Base-by-base conservation (phyloP, 2,329 filamentous ascomycete genomes). In the Penicillium sumatraense region DNA sequence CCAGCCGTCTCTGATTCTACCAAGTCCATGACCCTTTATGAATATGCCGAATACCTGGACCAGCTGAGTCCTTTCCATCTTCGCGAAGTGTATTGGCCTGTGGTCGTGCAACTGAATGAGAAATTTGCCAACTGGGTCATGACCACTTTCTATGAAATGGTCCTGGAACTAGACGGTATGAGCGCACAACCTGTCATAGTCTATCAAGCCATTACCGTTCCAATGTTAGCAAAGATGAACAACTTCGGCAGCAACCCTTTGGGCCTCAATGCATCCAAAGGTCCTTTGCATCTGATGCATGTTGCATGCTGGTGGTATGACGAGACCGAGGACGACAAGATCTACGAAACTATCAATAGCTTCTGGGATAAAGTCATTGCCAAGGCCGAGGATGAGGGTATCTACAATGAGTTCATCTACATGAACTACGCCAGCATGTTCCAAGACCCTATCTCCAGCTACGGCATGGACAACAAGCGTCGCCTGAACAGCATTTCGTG, bases 341-440 rank as follows among this genome's bases (percentile, higher is more conserved):
- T 76, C 44, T 60, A 70, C 9, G 35, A 55, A 0, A 61, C 63
- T 18, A 62, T 68, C 11, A 53, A 67, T 3, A 60, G 59, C 7
- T 65, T 75, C 54, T 60, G 69, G 36, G 51, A 63, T 13, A 51
- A 65, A 33, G 61, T 74, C 49, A 55, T 63, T 41, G 58, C 66
- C 52, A 51, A 67, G 60, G 67, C 71, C 53, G 61, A 72, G 58
- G 53, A 56, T 51, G 58, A 62, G 31, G 69, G 68, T 0, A 29
- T 76, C 5, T 56, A 59, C 27, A 59, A 68, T 11, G 53, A 67
- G 27, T 54, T 59, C 33, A 53, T 81, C 27, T 81, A 81, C 59
- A 70, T 78, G 45, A 81, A 82, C 60, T 82, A 82, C 50, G 78
- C 78, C 1, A 70, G 72, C 8, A 62, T 66, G 31, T 68, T 68